These are phyloP conservation scores for Erucastrum elatum DNA, from an alignment of 345 rosid genomes.

Conservation along the genomic window DNA sequence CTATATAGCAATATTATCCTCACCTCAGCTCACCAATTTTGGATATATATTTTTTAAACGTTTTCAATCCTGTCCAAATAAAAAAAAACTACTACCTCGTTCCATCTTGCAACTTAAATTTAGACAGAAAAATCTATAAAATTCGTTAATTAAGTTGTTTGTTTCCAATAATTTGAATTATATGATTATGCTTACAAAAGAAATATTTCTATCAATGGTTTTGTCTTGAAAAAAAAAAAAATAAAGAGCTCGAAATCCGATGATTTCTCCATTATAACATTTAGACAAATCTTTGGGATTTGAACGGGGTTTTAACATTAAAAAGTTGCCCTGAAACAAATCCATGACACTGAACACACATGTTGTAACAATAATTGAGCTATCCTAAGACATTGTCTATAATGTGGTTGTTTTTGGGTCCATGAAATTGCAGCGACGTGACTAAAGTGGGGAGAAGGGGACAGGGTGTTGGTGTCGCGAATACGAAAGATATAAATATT, in stretches of 20 bases:
- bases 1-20: constrained; percentile 17
- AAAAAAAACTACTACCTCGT: not conserved
- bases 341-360: constrained; percentile 10
- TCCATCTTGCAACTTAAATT: not conserved
- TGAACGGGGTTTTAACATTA: constrained; percentile 14
- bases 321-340: constrained; percentile 15
- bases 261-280: constrained; percentile 3
- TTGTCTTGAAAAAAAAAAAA: not conserved
- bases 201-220: not conserved
- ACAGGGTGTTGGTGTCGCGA: constrained; percentile 35
- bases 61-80: not conserved
- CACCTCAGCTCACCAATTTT: constrained; percentile 17
- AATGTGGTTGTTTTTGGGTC: constrained; percentile 27
- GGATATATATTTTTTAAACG: not conserved
- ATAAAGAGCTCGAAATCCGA: not conserved
- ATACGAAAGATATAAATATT: constrained; percentile 29
- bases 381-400: not conserved
- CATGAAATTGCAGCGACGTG: constrained; percentile 33
- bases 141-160: not conserved
- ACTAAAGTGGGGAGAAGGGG: constrained; percentile 32
- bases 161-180: not conserved
- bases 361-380: constrained; percentile 32
- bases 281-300: not conserved
- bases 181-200: constrained; percentile 4
- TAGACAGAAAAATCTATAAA: not conserved